Base-by-base conservation (phyloP, 352 stramenopile species). In the Phytophthora quininea region DNA sequence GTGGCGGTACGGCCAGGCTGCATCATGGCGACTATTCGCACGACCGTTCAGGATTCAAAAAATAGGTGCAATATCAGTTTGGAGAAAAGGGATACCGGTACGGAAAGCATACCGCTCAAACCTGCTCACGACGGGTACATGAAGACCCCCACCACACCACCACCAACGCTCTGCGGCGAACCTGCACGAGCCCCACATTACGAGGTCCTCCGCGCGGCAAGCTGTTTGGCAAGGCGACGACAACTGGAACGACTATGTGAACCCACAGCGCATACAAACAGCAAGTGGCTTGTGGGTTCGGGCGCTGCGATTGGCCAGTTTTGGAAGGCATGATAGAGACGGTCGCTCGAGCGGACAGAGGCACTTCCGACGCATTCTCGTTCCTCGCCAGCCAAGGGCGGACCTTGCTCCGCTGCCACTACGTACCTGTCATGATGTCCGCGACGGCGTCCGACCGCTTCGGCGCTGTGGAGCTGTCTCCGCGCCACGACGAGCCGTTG, bases 401-500 rank as follows among this genome's bases (percentile, higher is more conserved):
- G 52, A 61, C 62, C 58, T 47, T 48, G 19, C 15, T 15, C 15
- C 46, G 43, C 47, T 59, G 19, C 19, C 37, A 63, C 48, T 62
- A 40, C 43, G 54, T 12, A 52, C 47, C 33, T 48, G 45, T 35
- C 15, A 75, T 76, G 69, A 78, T 74, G 63, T 69, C 62, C 49
- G 55, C 57, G 32, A 68, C 42, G 49, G 35, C 68, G 29, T 68
- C 67, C 46, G 62, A 77, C 54, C 64, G 68, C 49, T 76, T 78
- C 48, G 74, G 74, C 31, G 64, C 79, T 42, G 59, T 92, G 64
- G 69, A 79, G 59, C 69, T 92, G 42, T 90, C 84, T 5, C 84
- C 84, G 15, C 66, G 76, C 8, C 73, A 72, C 55, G 69, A 87
- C 68, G 60, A 88, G 62, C 84, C 84, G 70, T 76, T 92, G 51